A percentile compares a stretch with the other conserved stretches of the same genome.
Conservation (phyloP, 148 eudicot species). For the Fagopyrum tataricum region DNA sequence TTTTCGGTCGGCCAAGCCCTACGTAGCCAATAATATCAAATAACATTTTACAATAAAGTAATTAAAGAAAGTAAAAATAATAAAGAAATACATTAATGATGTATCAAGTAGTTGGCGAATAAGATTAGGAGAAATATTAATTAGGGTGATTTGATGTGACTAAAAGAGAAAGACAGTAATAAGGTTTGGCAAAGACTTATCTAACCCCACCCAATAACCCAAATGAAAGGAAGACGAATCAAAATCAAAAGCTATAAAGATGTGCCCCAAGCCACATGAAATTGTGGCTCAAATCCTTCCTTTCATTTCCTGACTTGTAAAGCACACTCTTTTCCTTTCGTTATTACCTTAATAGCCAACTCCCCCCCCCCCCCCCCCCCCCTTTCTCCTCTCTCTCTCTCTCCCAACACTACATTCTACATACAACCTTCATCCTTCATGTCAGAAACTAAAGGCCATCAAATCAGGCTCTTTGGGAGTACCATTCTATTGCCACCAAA, state of each 20-base stretch:
- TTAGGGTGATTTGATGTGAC: neutral
- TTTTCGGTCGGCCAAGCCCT: no score
- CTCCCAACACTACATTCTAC: neutral
- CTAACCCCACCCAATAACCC: neutral
- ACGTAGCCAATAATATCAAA: no score
- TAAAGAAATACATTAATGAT: neutral
- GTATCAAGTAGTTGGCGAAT: neutral
- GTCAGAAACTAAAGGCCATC: neutral
- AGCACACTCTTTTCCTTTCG: neutral
- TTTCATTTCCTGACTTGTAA: conserved; percentile 5
- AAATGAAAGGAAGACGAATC: neutral
- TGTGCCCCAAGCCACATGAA: conserved; percentile 31
- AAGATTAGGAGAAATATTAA: neutral
- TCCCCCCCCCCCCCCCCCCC: neutral
- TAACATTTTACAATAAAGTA: no score
- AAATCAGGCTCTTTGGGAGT: conserved; percentile 5
- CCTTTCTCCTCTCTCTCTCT: neutral
- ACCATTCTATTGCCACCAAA: neutral
- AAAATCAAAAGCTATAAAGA: conserved; percentile 22
- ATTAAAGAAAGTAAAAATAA: neutral
- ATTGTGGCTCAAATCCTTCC: conserved; percentile 50
- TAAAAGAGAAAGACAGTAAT: neutral
- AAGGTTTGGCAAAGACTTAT: neutral
- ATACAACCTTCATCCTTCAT: neutral
- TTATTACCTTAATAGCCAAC: neutral